phyloP scores from a whole-genome alignment of 1,139 yeast species.

The Hyphopichia burtonii region DNA sequence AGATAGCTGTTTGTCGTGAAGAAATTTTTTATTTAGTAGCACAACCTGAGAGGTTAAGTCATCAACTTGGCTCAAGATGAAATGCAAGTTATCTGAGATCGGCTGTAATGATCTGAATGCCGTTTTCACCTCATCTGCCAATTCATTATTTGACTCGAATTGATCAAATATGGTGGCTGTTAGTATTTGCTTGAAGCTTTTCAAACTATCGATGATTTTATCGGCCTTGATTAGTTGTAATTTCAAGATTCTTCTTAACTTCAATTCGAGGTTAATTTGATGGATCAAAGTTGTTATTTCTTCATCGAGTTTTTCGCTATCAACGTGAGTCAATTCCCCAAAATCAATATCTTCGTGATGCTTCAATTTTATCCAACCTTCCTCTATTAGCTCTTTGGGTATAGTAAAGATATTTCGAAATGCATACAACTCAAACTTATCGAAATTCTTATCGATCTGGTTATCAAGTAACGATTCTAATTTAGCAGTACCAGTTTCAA shows the following conservation, averaged over 20 bases:
- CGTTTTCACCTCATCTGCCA: constrained; percentile 21
- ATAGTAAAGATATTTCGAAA: constrained; percentile 72
- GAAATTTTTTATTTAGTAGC: constrained; percentile 31
- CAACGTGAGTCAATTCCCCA: constrained; percentile 10
- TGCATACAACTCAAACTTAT: constrained; percentile 80
- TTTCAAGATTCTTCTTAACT: constrained; percentile 41
- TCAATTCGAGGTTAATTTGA: constrained; percentile 46
- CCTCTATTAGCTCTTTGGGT: constrained; percentile 65
- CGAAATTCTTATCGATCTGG: constrained; percentile 81
- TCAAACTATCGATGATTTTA: constrained; percentile 10
- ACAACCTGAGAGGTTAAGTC: constrained; percentile 39
- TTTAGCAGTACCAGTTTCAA: constrained; percentile 74
- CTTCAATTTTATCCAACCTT: constrained; percentile 64
- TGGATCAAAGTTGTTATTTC: constrained; percentile 35
- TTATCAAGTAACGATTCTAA: constrained; percentile 76
- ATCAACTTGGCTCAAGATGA: constrained; percentile 40
- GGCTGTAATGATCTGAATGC: constrained; percentile 47
- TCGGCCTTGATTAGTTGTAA: constrained; percentile 40
- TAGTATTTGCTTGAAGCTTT: background rate
- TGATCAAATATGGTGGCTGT: background rate
- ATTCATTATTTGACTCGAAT: background rate
- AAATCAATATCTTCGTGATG: constrained; percentile 64
- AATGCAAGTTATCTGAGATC: constrained; percentile 52
- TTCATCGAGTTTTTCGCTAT: background rate
- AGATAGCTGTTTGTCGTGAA: constrained; percentile 11